Evolutionary conservation across 179 eudicot species (phyloP), one percentile per base, ranked within the genome.

Genomic region (Carnegiea gigantea): DNA sequence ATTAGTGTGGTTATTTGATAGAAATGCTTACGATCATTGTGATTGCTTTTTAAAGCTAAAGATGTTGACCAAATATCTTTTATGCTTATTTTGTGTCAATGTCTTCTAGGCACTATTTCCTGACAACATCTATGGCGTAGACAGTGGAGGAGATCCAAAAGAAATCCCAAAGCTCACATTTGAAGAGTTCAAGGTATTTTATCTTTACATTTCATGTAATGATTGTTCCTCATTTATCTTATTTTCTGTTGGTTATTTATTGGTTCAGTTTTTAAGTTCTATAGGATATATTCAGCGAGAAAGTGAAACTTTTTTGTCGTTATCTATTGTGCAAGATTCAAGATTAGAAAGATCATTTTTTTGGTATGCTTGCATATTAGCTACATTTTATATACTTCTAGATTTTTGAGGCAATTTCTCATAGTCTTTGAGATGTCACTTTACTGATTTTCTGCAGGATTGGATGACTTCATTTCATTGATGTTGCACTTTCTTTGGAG

Each of bases 71-170:
- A 75, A 5, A 40, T 24, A 75, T 6, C n/a, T 59, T 57, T 15
- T 2, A 38, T 77, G 75, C 77, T 77, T 83, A 33, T 60, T 46
- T 43, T 78, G n/a, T 60, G 77, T 78, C 51, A 23, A 77, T 82
- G 46, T 77, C 44, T 70, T 82, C 64, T 89, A 96, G 99, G 98
- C 98, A 77, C 89, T 94, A 78, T 92, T 86, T 79, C 99, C 99
- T 9, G 93, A 96, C 86, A 96, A 94, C 85, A 88, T 98, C 44
- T 96, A 96, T 85, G 98, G 99, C 57, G 99, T 96, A 81, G 99
- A 96, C 65, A 96, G 99, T 83, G 99, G 99, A 65, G 99, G 99
- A 78, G 99, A 96, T 88, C 99, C 99, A 77, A 87, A 86, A 86
- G 97, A 87, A 70, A 96, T 96, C 83, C 99, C 99, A n/a, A 92